Evolutionary conservation across 1,284 basidiomycete genomes (phyloP), one percentile per base, ranked within the genome.

Genomic region (Sporisorium exsertum): DNA sequence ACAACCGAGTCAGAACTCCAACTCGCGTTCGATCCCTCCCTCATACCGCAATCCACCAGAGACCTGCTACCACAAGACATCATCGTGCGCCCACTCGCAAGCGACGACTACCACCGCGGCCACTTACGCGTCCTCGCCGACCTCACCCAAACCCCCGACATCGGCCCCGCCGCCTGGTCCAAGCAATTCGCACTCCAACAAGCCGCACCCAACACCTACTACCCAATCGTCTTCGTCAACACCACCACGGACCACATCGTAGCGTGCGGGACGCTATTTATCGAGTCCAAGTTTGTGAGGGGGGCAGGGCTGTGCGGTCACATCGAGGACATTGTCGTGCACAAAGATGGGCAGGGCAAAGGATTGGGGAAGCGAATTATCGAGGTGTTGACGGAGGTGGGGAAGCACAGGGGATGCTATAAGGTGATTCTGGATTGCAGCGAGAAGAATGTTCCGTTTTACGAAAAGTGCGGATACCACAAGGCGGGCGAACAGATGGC

Each of bases 391-490:
- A 87, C 85, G 87, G 88, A 72, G 90, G 95, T 84, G 92, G 92
- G 79, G 91, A 94, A 88, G 88, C 86, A 72, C 87, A 88, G 71
- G 91, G 94, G 29, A 91, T 93, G 86, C 24, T 97, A 97, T 88
- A 97, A 99, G 91, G 94, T 94, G 22, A 97, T 99, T 77, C 87
- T 99, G 80, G 97, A 99, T 86, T 99, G 96, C 87, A 94, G 90
- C 83, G 91, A 94, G 72, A 89, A 90, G 58, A 99, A 98, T 81
- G 92, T 95, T 75, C 94, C 93, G 0, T 99, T 99, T 88, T 99
- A 99, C 86, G 89, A 94, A 87, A 98, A 97, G 87, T 99, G 96
- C 85, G 95, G 95, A 37, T 85, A 85, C 70, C 78, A 83, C 33
- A 64, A 72, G 52, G 81, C 77, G 12, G 84, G 84, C 13, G 81